Evolutionary conservation across 2,329 filamentous ascomycete species (phyloP), one percentile per base, ranked within the genome.

Genomic region (Beauveria bassiana): DNA sequence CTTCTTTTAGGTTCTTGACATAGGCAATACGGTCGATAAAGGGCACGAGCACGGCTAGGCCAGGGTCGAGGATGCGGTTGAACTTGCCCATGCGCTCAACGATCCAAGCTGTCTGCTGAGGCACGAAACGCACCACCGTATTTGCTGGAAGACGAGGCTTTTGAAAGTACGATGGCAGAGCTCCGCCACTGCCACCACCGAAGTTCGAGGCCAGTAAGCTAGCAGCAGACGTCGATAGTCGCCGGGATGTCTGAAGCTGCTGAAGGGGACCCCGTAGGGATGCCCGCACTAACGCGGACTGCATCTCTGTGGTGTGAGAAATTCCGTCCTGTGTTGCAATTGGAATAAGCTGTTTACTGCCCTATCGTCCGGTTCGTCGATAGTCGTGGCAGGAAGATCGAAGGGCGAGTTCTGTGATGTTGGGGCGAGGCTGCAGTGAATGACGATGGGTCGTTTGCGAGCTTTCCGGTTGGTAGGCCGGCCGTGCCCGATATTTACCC

Each of bases 81-180:
- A 96, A 99, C 77, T 93, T 95, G 70, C 95, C 95, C 95, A 99
- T 99, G 72, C 95, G 93, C 84, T 99, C 95, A 62, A 99, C 95
- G 63, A 99, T 93, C 95, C 95, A 99, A 74, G 95, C 95, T 69
- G 93, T 98, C 80, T 99, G 95, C 77, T 99, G 95, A n/a, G 95
- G 95, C 47, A 99, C 95, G 76, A 98, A 99, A 64, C 93, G 91
- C 69, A 99, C 81, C 65, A 99, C 81, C 4, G 95, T 99, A 77
- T 99, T 99, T 68, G 93, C 90, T 31, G 95, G 95, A 58, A 97
- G 81, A 24, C 83, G 80, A 14, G 82, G 79, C 65, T 83, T 83
- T 72, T 89, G 88, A 75, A 96, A 96, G 77, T 96, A 96, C n/a
- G 89, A 86, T 8, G 87, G 82, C 42, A 88, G 34, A 46, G 69